Percentiles rank a stretch among this genome's conserved stretches.
These are phyloP conservation scores for Ceratocystis cacaofunesta DNA, from an alignment of 2,329 filamentous ascomycete genomes.

Conservation along the genomic window DNA sequence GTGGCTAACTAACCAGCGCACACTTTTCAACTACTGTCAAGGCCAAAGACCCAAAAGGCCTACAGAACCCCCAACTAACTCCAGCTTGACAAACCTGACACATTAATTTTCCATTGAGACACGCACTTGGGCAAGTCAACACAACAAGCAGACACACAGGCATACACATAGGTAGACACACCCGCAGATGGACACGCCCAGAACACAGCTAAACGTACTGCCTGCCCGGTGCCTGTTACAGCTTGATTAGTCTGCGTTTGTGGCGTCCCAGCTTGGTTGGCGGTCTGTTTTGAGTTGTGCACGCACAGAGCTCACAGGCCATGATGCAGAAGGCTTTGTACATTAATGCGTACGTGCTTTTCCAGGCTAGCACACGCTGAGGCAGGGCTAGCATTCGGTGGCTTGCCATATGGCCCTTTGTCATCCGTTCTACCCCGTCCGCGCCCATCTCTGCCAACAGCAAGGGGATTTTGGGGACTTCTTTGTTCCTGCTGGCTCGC, in stretches of 20 bases:
- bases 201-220: too few species aligned
- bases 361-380: background rate
- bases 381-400: background rate
- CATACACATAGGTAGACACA: too few species aligned
- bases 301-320: background rate
- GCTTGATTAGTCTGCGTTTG: background rate
- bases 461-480: background rate
- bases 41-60: too few species aligned
- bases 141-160: too few species aligned
- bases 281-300: constrained; percentile 5
- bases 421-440: background rate
- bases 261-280: background rate
- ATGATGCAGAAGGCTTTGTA: background rate
- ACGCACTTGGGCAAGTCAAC: too few species aligned
- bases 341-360: background rate
- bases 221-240: too few species aligned
- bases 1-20: too few species aligned
- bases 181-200: too few species aligned
- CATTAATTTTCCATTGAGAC: too few species aligned
- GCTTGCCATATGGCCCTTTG: constrained; percentile 1
- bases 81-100: too few species aligned
- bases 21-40: too few species aligned
- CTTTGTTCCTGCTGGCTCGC: background rate
- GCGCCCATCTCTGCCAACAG: background rate
- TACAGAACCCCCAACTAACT: too few species aligned